Conservation (phyloP, 1,139 yeast species). For the Yamadazyma epiphylla region DNA sequence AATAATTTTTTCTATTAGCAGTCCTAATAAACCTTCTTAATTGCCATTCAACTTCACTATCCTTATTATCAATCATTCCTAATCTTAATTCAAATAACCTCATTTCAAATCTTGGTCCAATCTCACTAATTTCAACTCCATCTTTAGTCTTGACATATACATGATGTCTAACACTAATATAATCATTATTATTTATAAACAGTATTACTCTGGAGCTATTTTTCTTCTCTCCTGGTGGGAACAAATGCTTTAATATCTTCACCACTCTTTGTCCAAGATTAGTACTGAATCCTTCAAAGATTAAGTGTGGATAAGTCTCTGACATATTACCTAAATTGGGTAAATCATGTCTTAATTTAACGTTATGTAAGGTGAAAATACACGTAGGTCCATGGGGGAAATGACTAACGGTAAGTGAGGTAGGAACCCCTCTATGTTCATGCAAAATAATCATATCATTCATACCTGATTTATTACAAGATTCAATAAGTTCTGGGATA, state of each 20-base stretch:
- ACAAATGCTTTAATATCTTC: constrained; percentile 77
- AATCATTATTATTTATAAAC: constrained; percentile 87
- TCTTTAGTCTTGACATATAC: constrained; percentile 87
- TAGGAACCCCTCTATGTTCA: constrained; percentile 98
- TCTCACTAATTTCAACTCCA: constrained; percentile 87
- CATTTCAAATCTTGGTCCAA: constrained; percentile 99
- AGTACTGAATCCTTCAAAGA: constrained; percentile 87
- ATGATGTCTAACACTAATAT: constrained; percentile 91
- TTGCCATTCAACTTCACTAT: constrained; percentile 98
- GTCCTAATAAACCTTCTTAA: constrained; percentile 89
- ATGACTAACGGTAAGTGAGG: constrained; percentile 87
- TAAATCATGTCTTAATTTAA: constrained; percentile 89
- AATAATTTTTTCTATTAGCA: constrained; percentile 88
- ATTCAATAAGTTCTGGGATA: constrained; percentile 78
- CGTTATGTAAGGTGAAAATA: constrained; percentile 90
- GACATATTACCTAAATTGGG: constrained; percentile 81
- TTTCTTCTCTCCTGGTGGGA: constrained; percentile 95
- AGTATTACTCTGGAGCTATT: constrained; percentile 88
- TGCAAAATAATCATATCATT: constrained; percentile 84
- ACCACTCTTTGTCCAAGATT: constrained; percentile 81
- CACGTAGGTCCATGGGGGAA: constrained; percentile 99
- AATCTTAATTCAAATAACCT: constrained; percentile 79
- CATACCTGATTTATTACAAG: constrained; percentile 66
- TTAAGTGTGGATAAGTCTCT: constrained; percentile 90
- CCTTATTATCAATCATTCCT: constrained; percentile 91